Conservation (phyloP, 2,329 filamentous ascomycete species). For the Raffaelea albimanens region DNA sequence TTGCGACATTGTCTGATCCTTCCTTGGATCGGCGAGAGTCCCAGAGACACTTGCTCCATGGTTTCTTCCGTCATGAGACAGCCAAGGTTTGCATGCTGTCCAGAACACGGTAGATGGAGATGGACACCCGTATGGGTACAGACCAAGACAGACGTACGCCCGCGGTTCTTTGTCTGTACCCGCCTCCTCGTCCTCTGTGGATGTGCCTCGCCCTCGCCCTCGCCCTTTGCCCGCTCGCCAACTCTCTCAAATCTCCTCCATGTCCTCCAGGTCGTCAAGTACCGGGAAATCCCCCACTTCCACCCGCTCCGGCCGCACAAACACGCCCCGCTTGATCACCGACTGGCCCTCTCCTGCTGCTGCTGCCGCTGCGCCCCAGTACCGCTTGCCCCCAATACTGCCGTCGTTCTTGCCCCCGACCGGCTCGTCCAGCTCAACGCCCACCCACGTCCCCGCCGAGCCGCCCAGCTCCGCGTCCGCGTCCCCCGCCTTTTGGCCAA, state of each 20-base stretch:
- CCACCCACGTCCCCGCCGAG: conserved; percentile 60
- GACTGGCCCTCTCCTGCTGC: conserved; percentile 15
- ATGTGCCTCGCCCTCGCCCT: not conserved
- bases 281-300: conserved; percentile 65
- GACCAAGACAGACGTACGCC: no score
- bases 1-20: no score
- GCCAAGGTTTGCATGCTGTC: no score
- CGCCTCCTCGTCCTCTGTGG: no score
- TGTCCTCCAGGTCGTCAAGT: conserved; percentile 66
- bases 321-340: conserved; percentile 61
- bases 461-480: conserved; percentile 17
- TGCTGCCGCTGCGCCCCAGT: conserved; percentile 55
- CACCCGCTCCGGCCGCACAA: conserved; percentile 68
- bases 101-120: no score
- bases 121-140: no score
- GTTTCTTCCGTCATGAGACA: no score
- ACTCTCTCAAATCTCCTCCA: conserved; percentile 61
- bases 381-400: conserved; percentile 52
- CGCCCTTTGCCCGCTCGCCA: not conserved
- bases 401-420: conserved; percentile 77
- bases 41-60: no score
- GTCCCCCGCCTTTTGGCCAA: conserved; percentile 22
- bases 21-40: no score
- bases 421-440: conserved; percentile 67
- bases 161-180: no score